Base-by-base conservation (phyloP, 2,329 filamentous ascomycete genomes). In the Pyrenophora seminiperda region DNA sequence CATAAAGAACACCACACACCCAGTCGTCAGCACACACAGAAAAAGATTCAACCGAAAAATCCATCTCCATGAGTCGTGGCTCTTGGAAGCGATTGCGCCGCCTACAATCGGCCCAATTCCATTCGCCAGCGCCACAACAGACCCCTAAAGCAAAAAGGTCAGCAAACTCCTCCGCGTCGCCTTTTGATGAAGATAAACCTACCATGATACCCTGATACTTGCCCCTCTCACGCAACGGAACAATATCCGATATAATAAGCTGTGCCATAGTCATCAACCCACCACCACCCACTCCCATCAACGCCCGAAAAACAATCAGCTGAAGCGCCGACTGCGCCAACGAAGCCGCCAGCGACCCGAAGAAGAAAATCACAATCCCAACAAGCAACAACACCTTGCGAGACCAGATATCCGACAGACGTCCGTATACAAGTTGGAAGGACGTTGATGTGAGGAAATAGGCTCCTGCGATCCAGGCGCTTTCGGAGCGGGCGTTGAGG, bases 371-470 rank as follows among this genome's bases (percentile, higher is more conserved):
- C 76, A 76, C 7, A 86, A 74, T 30, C 83, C 68, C 1, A 72
- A 73, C 7, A 82, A 72, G 79, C 78, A 9, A 74, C 74, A 14
- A 86, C 60, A 60, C 56, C 36, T 62, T 64, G 42, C 61, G 59
- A 31, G 83, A 83, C 52, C 85, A 79, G 2, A 86, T 82, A 65
- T 87, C 83, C 0, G 83, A 85, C 2, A 86, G 63, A 3, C 83
- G 78, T 9, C 84, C 84, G 62, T 87, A 87, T 0, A 88, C 76
- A 50, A 86, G 81, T 56, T 85, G 84, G 54, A 87, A 88, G 24
- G 82, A 81, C 0, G 85, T 87, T 49, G 81, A 83, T 20, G 81
- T 81, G 29, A 84, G 77, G 33, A 84, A 71, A 9, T 77, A 78
- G 2, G 80, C 77, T 1, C 79, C 81, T 4, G 79, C 80, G 3